Base-by-base conservation (phyloP, 1,139 yeast genomes). In the Zygosaccharomyces sapae region DNA sequence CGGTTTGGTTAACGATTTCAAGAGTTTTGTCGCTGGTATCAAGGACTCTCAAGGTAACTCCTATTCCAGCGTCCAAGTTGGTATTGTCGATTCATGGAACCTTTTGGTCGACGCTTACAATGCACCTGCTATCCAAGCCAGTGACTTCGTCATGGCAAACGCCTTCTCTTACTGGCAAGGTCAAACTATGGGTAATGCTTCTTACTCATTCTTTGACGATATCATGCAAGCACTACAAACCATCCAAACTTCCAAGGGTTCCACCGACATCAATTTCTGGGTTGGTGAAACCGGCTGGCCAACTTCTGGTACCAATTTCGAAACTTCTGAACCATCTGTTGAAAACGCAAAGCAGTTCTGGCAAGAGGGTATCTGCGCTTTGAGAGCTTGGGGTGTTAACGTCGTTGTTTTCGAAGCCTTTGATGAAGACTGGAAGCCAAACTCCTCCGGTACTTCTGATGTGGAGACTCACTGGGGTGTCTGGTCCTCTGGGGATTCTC, bases 231-330 rank as follows among this genome's bases (percentile, higher is more conserved):
- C 96, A 55, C 74, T 90, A 69, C 95, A 86, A 75, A 75, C 77
- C 52, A 80, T 90, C 64, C 96, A 89, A 75, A 73, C 88, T 58
- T 71, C 80, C 57, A 90, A 90, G 76, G 96, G 95, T 53, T 72
- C 84, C 49, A 83, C 90, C 51, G 89, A 87, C 69, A 77, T 89
- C 60, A 76, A 79, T 51, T 88, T 90, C 75, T 89, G 92, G 89
- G 92, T 90, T 63, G 97, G 97, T 67, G 97, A 92, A 76, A 92
- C 97, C 57, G 98, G 97, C 60, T 90, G 97, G 96, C 96, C 97
- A 66, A 80, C 96, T 39, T 82, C 76, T 9, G 98, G 98, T 69
- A 81, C 88, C 55, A 71, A 74, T 67, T 89, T 71, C 62, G 86
- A 81, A 65, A 47, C 63, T 55, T 70, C 92, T 48, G 65, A 70